Evolutionary conservation across 371 early-diverging fungal genomes (phyloP).

Genomic region (Capillidium rhysosporum): DNA sequence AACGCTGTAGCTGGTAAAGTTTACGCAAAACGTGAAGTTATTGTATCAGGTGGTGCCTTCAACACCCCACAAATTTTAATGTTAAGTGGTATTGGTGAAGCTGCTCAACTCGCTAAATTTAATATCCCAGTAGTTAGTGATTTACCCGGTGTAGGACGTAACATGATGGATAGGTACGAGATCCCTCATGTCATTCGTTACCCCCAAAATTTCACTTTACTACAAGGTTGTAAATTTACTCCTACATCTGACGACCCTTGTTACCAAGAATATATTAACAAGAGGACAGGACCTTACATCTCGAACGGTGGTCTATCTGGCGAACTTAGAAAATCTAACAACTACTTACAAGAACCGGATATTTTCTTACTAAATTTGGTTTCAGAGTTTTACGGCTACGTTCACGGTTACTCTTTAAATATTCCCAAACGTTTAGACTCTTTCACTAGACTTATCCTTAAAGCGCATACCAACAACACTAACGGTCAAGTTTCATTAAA

Average conservation of each 20-base stretch:
- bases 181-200: neutral
- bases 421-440: neutral
- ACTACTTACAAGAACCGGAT: neutral
- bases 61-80: slow-evolving; percentile 12
- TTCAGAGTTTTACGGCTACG: slow-evolving; percentile 3
- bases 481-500: neutral
- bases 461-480: slow-evolving; percentile 5
- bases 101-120: neutral
- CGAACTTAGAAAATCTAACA: neutral
- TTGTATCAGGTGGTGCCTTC: slow-evolving; percentile 13
- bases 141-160: slow-evolving; percentile 1
- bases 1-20: neutral
- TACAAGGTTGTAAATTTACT: slow-evolving; percentile 1
- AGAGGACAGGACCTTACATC: slow-evolving; percentile 3
- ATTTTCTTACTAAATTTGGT: neutral
- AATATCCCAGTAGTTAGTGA: neutral
- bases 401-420: neutral
- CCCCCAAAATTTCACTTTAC: neutral
- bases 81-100: slow-evolving; percentile 12
- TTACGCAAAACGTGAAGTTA: slow-evolving; percentile 12
- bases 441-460: neutral
- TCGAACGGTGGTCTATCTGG: neutral
- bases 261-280: neutral
- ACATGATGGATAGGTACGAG: slow-evolving; percentile 1
- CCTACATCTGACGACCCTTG: neutral